Conservation (phyloP, 495 filamentous ascomycete species). For the Penicillium tannophilum region DNA sequence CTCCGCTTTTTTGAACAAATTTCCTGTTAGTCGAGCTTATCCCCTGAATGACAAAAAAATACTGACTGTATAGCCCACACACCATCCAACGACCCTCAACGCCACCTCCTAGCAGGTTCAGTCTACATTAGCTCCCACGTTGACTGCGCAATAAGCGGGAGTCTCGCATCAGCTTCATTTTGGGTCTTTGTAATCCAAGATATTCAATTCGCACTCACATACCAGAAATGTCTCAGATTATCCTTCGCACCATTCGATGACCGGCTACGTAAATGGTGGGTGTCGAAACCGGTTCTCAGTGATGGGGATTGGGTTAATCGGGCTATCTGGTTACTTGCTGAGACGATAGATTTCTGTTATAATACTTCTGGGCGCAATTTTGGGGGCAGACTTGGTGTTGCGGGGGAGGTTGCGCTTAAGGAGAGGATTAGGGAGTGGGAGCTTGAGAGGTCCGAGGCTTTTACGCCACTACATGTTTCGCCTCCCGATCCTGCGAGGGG, state of each 20-base stretch:
- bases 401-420: slow-evolving; percentile 28
- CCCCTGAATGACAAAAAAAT: not conserved
- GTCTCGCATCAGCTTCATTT: slow-evolving; percentile 44
- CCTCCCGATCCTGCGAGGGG: slow-evolving; percentile 30
- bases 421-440: slow-evolving; percentile 38
- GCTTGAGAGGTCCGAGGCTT: slow-evolving; percentile 30
- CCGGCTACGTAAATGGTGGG: slow-evolving; percentile 37
- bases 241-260: slow-evolving; percentile 41
- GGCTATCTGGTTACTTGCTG: slow-evolving; percentile 44
- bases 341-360: slow-evolving; percentile 44
- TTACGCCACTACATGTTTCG: slow-evolving; percentile 40
- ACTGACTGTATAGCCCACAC: slow-evolving; percentile 28
- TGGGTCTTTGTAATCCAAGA: slow-evolving; percentile 50
- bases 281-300: slow-evolving; percentile 25
- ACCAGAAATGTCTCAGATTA: slow-evolving; percentile 41
- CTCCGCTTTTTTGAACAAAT: slow-evolving; percentile 48
- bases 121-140: slow-evolving; percentile 48
- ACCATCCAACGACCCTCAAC: slow-evolving; percentile 41
- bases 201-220: slow-evolving; percentile 44
- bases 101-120: slow-evolving; percentile 45
- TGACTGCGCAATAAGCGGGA: slow-evolving; percentile 41
- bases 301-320: slow-evolving; percentile 45
- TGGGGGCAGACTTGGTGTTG: slow-evolving; percentile 20
- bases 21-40: slow-evolving; percentile 28
- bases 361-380: slow-evolving; percentile 27